Percentiles rank a stretch among this genome's conserved stretches.
Conservation (phyloP, 169 alveolate genomes). For the Plasmodium chabaudi region DNA sequence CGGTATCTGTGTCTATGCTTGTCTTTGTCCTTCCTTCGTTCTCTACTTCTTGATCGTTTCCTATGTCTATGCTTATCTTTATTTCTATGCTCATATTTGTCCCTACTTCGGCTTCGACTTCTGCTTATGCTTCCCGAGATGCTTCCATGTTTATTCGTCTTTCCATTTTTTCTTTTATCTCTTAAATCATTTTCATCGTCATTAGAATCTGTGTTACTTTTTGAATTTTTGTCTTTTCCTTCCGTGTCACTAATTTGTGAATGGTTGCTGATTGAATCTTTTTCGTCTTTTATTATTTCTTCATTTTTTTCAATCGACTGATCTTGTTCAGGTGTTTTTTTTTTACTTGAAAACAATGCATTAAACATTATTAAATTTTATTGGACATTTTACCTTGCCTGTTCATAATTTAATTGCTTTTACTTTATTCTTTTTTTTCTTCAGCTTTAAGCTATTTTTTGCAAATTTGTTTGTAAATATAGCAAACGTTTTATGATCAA, state of each 20-base stretch:
- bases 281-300: no score
- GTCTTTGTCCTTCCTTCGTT: neutral
- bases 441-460: neutral
- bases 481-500: no score
- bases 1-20: constrained; percentile 6
- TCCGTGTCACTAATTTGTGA: neutral
- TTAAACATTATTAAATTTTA: constrained; percentile 14
- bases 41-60: neutral
- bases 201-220: neutral
- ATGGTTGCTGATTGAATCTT: no score
- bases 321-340: constrained; percentile 4
- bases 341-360: constrained; percentile 14
- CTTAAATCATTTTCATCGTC: neutral
- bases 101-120: neutral
- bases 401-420: neutral
- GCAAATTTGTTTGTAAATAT: no score
- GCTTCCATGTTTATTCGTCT: neutral
- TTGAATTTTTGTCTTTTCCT: constrained; percentile 1
- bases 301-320: no score
- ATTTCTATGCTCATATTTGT: neutral
- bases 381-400: neutral
- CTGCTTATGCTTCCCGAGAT: neutral
- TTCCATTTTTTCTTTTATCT: neutral
- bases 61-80: neutral
- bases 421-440: neutral